Base-by-base conservation (phyloP, 2,329 filamentous ascomycete species). In the Aspergillus sp. region DNA sequence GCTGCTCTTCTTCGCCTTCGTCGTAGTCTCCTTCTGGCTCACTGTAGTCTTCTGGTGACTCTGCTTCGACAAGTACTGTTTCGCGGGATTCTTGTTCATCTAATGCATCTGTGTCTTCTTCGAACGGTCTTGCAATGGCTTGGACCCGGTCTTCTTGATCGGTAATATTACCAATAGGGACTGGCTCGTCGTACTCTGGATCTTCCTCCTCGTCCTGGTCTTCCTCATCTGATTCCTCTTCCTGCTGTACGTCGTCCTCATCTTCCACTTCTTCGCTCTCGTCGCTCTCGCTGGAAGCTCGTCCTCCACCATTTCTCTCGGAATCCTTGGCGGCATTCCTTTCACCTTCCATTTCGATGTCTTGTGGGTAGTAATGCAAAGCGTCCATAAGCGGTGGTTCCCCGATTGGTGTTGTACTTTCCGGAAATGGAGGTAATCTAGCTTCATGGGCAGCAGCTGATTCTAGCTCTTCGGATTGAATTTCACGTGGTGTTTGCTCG, bases 1-100 rank as follows among this genome's bases (percentile, higher is more conserved):
- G 48, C 8, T 48, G 48, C 5, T 54, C 52, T 44, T 52, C 49
- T 30, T 51, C 46, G 8, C 50, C 46, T 6, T 52, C 45, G 5
- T 48, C 49, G 1, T 54, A 52, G 27, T 49, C 48, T 7, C 47
- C 48, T 5, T 49, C 42, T 9, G 28, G 30, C 6, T 42, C 29
- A 6, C 30, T 42, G 7, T 51, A 43, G 35, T 40, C 4, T 41
- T 35, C 7, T 44, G 44, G 26, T 51, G 43, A 8, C 43, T 41
- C 26, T 49, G 47, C 7, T 42, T 51, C 48, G 32, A 26, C 38
- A 38, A 41, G 49, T 35, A 52, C 47, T 9, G 52, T 49, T 6
- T 52, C 45, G 19, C 49, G 43, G n/a, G 43, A 43, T 7, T 38
- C 32, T 26, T 49, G 44, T 4, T 43, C 12, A 7, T 6, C 42